phyloP scores from a whole-genome alignment of 371 early-diverging fungal species.

The Capniomyces stellatus region DNA sequence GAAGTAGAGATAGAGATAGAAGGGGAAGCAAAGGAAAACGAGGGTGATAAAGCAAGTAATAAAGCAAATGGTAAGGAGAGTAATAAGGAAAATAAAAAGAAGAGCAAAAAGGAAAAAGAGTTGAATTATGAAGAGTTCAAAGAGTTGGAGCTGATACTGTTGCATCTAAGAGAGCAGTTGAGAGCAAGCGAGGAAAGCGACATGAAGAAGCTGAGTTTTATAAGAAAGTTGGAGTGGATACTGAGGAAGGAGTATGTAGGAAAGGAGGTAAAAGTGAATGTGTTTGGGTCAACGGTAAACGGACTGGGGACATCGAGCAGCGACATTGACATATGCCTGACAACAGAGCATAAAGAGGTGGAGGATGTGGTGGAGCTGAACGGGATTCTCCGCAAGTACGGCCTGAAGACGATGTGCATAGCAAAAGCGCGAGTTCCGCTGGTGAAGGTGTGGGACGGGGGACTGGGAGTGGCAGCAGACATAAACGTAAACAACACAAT shows the following conservation, averaged over 20 bases:
- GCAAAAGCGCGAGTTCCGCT: slow-evolving; percentile 23
- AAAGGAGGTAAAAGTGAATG: slow-evolving; percentile 33
- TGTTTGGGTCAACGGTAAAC: slow-evolving; percentile 36
- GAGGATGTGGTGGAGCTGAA: slow-evolving; percentile 17
- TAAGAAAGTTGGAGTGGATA: slow-evolving; percentile 32
- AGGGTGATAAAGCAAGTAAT: not conserved
- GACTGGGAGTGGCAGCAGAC: slow-evolving; percentile 27
- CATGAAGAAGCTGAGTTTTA: slow-evolving; percentile 30
- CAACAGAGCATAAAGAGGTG: slow-evolving; percentile 16
- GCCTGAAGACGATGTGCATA: slow-evolving; percentile 19
- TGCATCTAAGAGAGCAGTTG: not conserved
- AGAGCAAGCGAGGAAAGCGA: slow-evolving; percentile 35
- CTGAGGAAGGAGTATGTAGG: slow-evolving; percentile 37
- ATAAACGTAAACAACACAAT: slow-evolving; percentile 33
- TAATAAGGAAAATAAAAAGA: not conserved
- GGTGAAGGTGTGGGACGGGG: slow-evolving; percentile 40
- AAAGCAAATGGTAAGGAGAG: not conserved
- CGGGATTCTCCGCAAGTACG: slow-evolving; percentile 16
- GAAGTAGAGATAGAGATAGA: not conserved
- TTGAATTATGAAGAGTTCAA: not conserved
- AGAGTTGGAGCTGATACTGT: not conserved
- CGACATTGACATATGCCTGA: slow-evolving; percentile 26
- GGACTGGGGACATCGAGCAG: slow-evolving; percentile 24
- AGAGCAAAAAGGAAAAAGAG: not conserved
- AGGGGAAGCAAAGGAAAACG: not conserved